A percentile compares a stretch with the other conserved stretches of the same genome.
phyloP scores from a whole-genome alignment of 345 rosid species.

The Moricandia arvensis region DNA sequence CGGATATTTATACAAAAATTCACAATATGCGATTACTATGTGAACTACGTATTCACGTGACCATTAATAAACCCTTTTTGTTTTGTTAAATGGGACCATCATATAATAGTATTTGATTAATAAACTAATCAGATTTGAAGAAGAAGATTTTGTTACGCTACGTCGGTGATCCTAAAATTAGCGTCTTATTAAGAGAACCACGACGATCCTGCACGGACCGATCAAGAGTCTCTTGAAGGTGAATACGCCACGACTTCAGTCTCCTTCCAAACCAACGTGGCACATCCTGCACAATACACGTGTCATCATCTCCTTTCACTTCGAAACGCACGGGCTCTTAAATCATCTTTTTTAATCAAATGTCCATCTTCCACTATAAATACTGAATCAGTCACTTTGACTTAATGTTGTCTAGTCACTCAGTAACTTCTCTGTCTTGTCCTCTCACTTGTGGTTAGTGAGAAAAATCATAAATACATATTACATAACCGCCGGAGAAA shows the following conservation, averaged over 20 bases:
- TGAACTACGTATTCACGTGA: slow-evolving; percentile 27
- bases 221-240: slow-evolving; percentile 46
- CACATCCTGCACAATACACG: slow-evolving; percentile 23
- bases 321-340: background rate
- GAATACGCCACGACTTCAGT: slow-evolving; percentile 61
- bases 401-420: background rate
- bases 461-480: slow-evolving; percentile 29
- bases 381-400: slow-evolving; percentile 23
- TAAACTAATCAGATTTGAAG: background rate
- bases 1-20: background rate
- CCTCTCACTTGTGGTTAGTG: background rate
- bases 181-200: slow-evolving; percentile 20
- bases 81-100: background rate
- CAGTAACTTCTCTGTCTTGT: slow-evolving; percentile 16
- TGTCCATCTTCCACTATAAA: slow-evolving; percentile 23
- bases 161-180: slow-evolving; percentile 21
- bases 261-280: slow-evolving; percentile 28
- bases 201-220: slow-evolving; percentile 49
- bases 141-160: background rate
- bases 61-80: background rate
- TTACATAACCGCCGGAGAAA: slow-evolving; percentile 62
- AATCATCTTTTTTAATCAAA: background rate
- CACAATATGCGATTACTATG: slow-evolving; percentile 19
- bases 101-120: background rate
- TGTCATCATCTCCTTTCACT: slow-evolving; percentile 38